Evolutionary conservation across 495 filamentous ascomycete genomes (phyloP), one percentile per base, ranked within the genome.

Genomic region (Neurospora sp.): DNA sequence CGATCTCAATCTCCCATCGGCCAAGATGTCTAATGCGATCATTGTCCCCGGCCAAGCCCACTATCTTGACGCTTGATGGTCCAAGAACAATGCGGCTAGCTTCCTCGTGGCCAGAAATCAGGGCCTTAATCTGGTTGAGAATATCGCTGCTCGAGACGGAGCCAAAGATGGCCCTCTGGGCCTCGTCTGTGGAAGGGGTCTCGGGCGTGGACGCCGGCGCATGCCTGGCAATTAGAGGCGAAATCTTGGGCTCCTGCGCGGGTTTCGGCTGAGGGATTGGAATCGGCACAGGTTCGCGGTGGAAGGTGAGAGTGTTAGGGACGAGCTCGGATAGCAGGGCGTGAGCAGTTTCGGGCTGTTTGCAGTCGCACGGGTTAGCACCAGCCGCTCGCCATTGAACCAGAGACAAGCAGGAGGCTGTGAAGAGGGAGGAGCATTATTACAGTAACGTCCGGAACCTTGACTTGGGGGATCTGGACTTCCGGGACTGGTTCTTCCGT

Each of bases 301-400:
- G 96, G 86, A 97, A 98, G 77, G 92, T 88, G 76, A 97, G 89
- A 13, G 97, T 89, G 19, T 92, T 91, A 7, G 95, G 95, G 77
- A 97, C 94, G 54, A 97, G 89, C 0, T 93, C 93, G 5, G 94
- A 88, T 79, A 98, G 94, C 79, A 97, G 92, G 17, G 93, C 95
- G 79, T 94, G 94, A 40, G 92, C 94, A 75, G 70, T 75, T n/a
- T 76, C 78, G 70, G 79, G 75, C 79, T 80, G 71, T 76, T 93
- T 91, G 91, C 93, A 74, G 69, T 17, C 19, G 54, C 15, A 21
- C 70, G 38, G 71, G 34, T 62, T 72, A 73, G 76, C 70, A 31
- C 54, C 24, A 19, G 28, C 24, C 54, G 24, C 24, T 31, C 24
- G 54, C 5, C 24, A 62, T 17, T 62, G 54, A 19, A 62, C 24